Base-by-base conservation (phyloP, 371 early-diverging fungal species). In the Mucor plumbeus region DNA sequence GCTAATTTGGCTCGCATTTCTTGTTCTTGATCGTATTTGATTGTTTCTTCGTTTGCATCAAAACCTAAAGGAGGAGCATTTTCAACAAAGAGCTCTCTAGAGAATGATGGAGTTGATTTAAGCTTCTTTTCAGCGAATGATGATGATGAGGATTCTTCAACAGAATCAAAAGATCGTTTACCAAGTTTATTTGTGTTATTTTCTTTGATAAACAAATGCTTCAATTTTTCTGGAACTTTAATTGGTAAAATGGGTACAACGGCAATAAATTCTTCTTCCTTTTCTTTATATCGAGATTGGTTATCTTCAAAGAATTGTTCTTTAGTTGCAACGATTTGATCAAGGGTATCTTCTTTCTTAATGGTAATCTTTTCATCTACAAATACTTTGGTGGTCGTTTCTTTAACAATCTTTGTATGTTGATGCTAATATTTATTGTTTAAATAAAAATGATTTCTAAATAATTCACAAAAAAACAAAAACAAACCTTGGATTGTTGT, bases 171-270 rank as follows among this genome's bases (percentile, higher is more conserved):
- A 7, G 60, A 5, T 19, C 59, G 60, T n/a, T 66, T 54, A 26
- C 50, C 26, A 50, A 10, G 31, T 6, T 3, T 47, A 7, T 43
- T 14, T 43, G 48, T 19, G 38, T 5, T 38, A 34, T 39, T 55
- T 19, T 54, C 39, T 35, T 67, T 61, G 19, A 41, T 38, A 15
- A 60, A 65, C 7, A 59, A 4, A 21, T 61, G 72, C 31, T 54
- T 59, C 35, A 73, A 19, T 8, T 34, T 33, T 15, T 63, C 19
- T 19, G 70, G 78, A 1, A 78, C 81, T 4, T 60, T 33, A 36
- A 80, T 80, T 0, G 81, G 81, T 26, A 80, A 41, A 13, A 80
- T 69, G 17, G 81, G 80, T 3, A 74, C 71, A 60, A 70, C 59
- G 17, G 21, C 38, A 14, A 61, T 48, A n/a, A 15, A 7, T 1